A percentile compares a stretch with the other conserved stretches of the same genome.
Evolutionary conservation across 768 basidiomycete genomes (phyloP).

Genomic region (Dentipellis sp.): DNA sequence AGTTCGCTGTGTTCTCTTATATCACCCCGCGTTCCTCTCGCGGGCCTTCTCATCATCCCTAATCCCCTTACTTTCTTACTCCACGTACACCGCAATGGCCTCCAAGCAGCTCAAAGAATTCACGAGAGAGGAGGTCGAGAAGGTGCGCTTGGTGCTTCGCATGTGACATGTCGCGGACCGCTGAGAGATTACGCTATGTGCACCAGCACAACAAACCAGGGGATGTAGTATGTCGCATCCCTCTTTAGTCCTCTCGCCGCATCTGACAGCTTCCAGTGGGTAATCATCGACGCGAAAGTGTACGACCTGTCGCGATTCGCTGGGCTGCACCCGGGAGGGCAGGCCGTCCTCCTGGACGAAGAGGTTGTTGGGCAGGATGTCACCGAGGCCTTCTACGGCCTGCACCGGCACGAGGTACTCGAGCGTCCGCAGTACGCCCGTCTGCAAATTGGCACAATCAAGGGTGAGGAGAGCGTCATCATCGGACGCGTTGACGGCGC

Average conservation of each 20-base stretch:
- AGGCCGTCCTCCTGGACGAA: slow-evolving; percentile 63
- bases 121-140: slow-evolving; percentile 54
- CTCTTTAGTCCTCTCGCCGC: background rate
- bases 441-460: slow-evolving; percentile 59
- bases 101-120: slow-evolving; percentile 32
- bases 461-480: slow-evolving; percentile 51
- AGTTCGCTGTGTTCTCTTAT: too few species aligned
- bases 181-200: slow-evolving; percentile 6
- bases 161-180: background rate
- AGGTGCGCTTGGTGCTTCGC: background rate
- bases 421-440: slow-evolving; percentile 62
- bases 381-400: slow-evolving; percentile 77
- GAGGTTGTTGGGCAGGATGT: slow-evolving; percentile 83
- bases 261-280: slow-evolving; percentile 41
- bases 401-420: slow-evolving; percentile 80
- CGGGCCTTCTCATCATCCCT: too few species aligned
- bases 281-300: slow-evolving; percentile 77
- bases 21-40: too few species aligned
- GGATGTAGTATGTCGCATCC: slow-evolving; percentile 51
- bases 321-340: slow-evolving; percentile 77
- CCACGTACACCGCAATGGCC: too few species aligned
- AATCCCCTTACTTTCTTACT: too few species aligned
- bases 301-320: slow-evolving; percentile 78
- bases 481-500: slow-evolving; percentile 40
- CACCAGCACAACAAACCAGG: slow-evolving; percentile 69